These are phyloP conservation scores for Coemansia sp. DNA, from an alignment of 192 early-diverging fungal genomes.

Conservation along the genomic window DNA sequence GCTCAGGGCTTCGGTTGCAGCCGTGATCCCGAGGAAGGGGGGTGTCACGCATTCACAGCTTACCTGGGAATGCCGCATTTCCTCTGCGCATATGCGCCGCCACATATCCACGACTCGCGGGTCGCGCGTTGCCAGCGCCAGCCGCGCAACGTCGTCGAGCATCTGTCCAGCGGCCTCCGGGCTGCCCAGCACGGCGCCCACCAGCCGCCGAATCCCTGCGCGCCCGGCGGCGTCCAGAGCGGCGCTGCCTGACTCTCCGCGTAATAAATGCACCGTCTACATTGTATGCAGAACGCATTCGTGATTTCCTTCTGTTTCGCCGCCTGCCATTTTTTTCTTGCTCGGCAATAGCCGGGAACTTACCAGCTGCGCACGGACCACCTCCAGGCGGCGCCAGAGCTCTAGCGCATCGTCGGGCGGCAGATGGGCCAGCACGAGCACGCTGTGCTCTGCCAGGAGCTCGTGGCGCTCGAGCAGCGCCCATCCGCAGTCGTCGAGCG, in stretches of 20 bases:
- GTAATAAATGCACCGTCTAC: conserved; percentile 42
- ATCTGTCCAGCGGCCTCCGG: conserved; percentile 11
- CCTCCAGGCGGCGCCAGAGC: conserved; percentile 23
- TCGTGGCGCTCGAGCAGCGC: conserved; percentile 16
- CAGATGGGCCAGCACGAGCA: conserved; percentile 9
- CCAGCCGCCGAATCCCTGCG: neutral
- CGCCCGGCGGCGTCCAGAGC: neutral
- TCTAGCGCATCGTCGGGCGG: conserved; percentile 6
- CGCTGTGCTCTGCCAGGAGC: conserved; percentile 7
- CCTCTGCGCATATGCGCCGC: conserved; percentile 12
- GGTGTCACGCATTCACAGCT: conserved; percentile 4
- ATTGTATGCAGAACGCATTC: conserved; percentile 3
- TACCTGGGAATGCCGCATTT: conserved; percentile 2
- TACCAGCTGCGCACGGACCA: conserved; percentile 33
- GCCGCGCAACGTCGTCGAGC: conserved; percentile 19
- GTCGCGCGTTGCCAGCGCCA: conserved; percentile 22
- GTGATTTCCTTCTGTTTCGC: conserved; percentile 4
- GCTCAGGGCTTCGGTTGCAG: no score
- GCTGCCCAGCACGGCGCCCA: conserved; percentile 12
- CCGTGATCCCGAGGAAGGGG: no score
- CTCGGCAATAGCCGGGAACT: neutral
- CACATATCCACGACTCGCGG: conserved; percentile 25
- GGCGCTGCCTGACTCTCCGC: neutral
- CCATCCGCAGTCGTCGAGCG: conserved; percentile 33
- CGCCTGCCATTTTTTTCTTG: neutral